phyloP scores from a whole-genome alignment of 2,329 filamentous ascomycete genomes.

The Aspergillus sp. region DNA sequence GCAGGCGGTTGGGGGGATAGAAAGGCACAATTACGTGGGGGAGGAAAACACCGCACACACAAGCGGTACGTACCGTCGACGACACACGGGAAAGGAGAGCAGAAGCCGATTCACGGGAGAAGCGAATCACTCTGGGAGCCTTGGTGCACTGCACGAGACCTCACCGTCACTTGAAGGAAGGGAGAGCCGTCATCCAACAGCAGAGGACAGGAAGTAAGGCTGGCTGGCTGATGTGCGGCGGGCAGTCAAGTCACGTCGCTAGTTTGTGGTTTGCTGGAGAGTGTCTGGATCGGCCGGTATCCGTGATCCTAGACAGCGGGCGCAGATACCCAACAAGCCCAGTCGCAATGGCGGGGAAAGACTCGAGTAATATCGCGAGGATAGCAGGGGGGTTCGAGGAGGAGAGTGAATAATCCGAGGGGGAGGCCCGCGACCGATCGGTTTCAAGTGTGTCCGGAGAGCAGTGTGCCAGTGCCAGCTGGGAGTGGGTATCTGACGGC shows the following conservation, averaged over 20 bases:
- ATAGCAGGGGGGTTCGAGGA: conserved; percentile 8
- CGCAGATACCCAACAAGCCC: conserved; percentile 25
- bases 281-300: conserved; percentile 27
- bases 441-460: conserved; percentile 13
- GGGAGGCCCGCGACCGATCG: conserved; percentile 11
- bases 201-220: conserved; percentile 17
- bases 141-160: conserved; percentile 18
- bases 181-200: conserved; percentile 22
- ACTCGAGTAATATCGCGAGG: background rate
- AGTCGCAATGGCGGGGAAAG: conserved; percentile 20
- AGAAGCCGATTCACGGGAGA: background rate
- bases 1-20: background rate
- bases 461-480: background rate
- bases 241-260: conserved; percentile 16
- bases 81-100: conserved; percentile 13
- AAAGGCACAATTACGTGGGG: conserved; percentile 3
- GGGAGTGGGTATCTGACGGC: background rate
- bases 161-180: conserved; percentile 16
- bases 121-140: conserved; percentile 15
- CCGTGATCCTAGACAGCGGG: conserved; percentile 22
- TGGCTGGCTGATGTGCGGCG: conserved; percentile 16
- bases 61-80: conserved; percentile 29
- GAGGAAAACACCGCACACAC: background rate
- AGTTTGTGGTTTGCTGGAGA: conserved; percentile 21
- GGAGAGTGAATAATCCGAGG: conserved; percentile 9